Base-by-base conservation (phyloP, 2,329 filamentous ascomycete genomes). In the Arthrobotrys pseudoclavata region DNA sequence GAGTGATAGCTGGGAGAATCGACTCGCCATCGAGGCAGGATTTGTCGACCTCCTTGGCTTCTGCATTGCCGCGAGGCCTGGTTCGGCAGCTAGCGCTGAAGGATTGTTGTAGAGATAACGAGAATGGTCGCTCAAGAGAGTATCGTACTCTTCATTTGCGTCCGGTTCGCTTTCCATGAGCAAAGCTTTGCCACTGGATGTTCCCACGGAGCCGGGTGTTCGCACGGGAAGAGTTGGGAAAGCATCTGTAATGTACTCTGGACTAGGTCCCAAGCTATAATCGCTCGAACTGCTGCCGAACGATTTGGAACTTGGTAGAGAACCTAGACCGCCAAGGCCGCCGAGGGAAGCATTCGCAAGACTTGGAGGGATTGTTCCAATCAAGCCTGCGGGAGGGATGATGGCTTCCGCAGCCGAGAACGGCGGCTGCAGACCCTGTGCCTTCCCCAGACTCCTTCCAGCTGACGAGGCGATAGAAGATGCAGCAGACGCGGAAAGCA, bases 91-190 rank as follows among this genome's bases (percentile, higher is more conserved):
- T 47, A 78, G 24, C 22, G 62, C 63, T 15, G 68, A 61, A 18
- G 68, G 45, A 47, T 68, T 78, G 31, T 69, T 74, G 57, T 79
- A 79, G 22, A 79, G 62, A 60, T 79, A 79, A 13, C 75, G 75
- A 47, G 69, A 64, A 22, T 72, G 75, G 15, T 79, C 75, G 29
- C 63, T 79, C 22, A 79, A 52, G n/a, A 79, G 29, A 22, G 18
- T 74, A 34, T 79, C 75, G 26, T 79, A 79, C 24, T 79, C 75
- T 15, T 79, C 75, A 29, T 79, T 79, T 12, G 45, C 67, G 34
- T 79, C 75, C 12, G 57, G 53, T 22, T 79, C 75, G 57, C 75
- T 79, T 53, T 79, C 75, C 75, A 79, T 79, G n/a, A 79, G 63
- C 63, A 79, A 55, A 18, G 75, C 75, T 29, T 79, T 79, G 4